Percentiles rank a stretch among this genome's conserved stretches.
phyloP scores from a whole-genome alignment of 305 asterid species.

The Petunia hybrid region DNA sequence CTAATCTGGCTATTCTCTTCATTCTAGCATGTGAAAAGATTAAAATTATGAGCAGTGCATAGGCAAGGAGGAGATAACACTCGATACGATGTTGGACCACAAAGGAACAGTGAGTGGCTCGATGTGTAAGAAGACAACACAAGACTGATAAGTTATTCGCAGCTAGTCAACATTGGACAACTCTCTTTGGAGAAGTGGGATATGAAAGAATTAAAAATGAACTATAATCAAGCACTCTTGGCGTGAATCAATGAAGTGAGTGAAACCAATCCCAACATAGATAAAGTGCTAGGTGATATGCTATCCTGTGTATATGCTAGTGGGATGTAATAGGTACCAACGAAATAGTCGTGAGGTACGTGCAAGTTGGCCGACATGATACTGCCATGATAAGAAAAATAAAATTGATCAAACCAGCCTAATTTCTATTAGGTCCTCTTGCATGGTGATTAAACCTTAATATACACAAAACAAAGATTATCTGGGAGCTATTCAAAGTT shows the following conservation, averaged over 20 bases:
- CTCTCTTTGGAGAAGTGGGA: neutral
- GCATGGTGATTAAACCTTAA: neutral
- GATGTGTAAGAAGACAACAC: slow-evolving; percentile 51
- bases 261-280: no score
- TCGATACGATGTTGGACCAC: slow-evolving; percentile 34
- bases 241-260: no score
- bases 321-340: no score
- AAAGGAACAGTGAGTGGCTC: slow-evolving; percentile 69
- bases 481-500: neutral
- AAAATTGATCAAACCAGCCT: neutral
- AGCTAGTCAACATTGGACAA: slow-evolving; percentile 27
- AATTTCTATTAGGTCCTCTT: neutral
- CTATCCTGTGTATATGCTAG: no score
- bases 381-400: no score
- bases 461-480: neutral
- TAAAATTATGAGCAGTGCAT: neutral
- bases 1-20: slow-evolving; percentile 10
- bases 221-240: neutral
- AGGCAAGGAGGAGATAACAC: slow-evolving; percentile 14
- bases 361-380: no score
- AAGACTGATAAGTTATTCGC: slow-evolving; percentile 37
- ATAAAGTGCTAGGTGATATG: no score
- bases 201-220: neutral
- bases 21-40: neutral
- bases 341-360: no score